phyloP scores from a whole-genome alignment of 371 early-diverging fungal species.

The Lichtheimia ramosa region DNA sequence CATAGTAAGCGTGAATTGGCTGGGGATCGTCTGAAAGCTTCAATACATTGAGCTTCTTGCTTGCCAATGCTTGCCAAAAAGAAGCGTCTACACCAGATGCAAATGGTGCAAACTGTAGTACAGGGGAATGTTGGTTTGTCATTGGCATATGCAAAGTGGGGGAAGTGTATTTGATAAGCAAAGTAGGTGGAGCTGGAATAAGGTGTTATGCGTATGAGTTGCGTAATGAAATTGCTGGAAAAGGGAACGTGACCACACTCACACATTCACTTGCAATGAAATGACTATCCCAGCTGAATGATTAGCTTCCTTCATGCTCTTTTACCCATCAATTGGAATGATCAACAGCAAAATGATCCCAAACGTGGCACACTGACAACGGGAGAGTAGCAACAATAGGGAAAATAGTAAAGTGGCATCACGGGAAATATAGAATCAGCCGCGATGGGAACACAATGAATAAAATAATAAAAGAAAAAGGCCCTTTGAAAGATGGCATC shows the following conservation, averaged over 20 bases:
- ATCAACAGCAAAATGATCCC: too few species aligned
- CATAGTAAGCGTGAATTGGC: constrained; percentile 66
- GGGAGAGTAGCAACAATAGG: too few species aligned
- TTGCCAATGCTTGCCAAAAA: constrained; percentile 85
- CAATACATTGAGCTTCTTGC: constrained; percentile 81
- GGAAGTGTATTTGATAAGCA: too few species aligned
- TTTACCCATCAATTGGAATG: too few species aligned
- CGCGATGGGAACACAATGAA: too few species aligned
- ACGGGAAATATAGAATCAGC: too few species aligned
- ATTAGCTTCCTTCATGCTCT: neutral
- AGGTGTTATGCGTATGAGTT: neutral
- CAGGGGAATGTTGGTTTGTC: constrained; percentile 7
- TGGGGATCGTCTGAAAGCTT: constrained; percentile 69
- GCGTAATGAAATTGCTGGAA: neutral
- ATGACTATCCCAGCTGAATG: neutral
- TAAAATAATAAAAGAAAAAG: too few species aligned
- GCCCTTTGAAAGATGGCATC: too few species aligned
- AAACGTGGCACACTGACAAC: too few species aligned
- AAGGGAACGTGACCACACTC: neutral
- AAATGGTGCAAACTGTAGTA: constrained; percentile 84
- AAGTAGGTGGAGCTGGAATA: neutral
- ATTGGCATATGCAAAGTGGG: neutral
- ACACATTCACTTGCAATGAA: neutral
- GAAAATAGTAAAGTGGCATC: too few species aligned
- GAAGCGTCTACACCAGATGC: constrained; percentile 83